These are phyloP conservation scores for Morella rubra DNA, from an alignment of 306 rosid genomes.

Conservation along the genomic window DNA sequence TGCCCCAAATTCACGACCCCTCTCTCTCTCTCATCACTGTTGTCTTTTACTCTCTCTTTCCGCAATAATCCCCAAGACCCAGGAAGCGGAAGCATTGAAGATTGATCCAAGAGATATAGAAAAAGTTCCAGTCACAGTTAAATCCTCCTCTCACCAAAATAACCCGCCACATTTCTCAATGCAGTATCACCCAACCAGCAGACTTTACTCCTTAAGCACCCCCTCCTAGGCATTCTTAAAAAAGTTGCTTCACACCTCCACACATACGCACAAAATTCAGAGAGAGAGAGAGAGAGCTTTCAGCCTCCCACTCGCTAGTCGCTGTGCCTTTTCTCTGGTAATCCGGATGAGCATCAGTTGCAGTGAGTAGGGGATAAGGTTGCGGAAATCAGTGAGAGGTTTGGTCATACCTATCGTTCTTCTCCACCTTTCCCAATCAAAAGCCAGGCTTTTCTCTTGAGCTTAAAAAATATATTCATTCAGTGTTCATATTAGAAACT, in stretches of 20 bases:
- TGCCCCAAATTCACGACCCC: constrained; percentile 16
- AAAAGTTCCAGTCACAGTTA: constrained; percentile 16
- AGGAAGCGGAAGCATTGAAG: constrained; percentile 37
- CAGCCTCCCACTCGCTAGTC: not conserved
- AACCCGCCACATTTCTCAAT: constrained; percentile 38
- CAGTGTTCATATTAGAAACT: not conserved
- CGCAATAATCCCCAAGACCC: constrained; percentile 34
- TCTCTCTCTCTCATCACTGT: not conserved
- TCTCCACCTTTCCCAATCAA: constrained; percentile 53
- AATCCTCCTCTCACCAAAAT: constrained; percentile 26
- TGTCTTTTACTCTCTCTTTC: not conserved
- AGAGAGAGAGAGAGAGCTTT: not conserved
- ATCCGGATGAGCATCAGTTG: constrained; percentile 35
- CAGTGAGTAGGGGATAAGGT: constrained; percentile 52
- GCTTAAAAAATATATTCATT: constrained; percentile 1
- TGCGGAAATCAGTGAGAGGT: constrained; percentile 45
- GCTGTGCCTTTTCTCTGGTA: constrained; percentile 9
- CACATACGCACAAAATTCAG: not conserved
- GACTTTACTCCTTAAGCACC: constrained; percentile 33
- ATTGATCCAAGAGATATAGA: not conserved
- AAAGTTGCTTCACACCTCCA: constrained; percentile 31
- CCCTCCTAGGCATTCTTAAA: constrained; percentile 33
- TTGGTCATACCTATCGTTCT: constrained; percentile 37
- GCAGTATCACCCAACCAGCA: constrained; percentile 30
- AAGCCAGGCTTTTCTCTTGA: constrained; percentile 33